A percentile compares a stretch with the other conserved stretches of the same genome.
phyloP scores from a whole-genome alignment of 1,139 yeast genomes.

The Debaryomycetaceae sp. region DNA sequence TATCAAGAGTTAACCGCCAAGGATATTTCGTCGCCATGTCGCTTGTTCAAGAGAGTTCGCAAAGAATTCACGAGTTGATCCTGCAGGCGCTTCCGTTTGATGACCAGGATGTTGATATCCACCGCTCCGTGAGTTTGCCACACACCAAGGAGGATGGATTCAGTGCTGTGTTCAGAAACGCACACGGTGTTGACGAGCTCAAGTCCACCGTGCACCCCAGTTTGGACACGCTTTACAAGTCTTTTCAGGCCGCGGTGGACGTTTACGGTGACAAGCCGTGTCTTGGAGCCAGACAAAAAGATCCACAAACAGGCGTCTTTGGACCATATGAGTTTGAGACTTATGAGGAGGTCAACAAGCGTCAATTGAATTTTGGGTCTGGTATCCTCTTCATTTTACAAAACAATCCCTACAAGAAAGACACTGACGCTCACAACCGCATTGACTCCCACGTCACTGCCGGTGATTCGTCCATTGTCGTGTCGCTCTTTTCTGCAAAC shows the following conservation, averaged over 20 bases:
- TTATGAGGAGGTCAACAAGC: constrained; percentile 34
- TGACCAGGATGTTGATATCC: constrained; percentile 5
- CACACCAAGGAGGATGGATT: constrained; percentile 44
- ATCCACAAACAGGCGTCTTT: constrained; percentile 42
- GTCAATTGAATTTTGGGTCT: constrained; percentile 54
- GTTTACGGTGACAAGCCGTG: constrained; percentile 35
- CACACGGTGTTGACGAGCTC: constrained; percentile 31
- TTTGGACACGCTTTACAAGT: constrained; percentile 45
- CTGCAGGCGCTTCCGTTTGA: constrained; percentile 13
- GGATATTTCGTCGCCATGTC: constrained; percentile 6
- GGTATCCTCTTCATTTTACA: constrained; percentile 56
- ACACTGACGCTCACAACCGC: constrained; percentile 23
- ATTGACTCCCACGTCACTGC: constrained; percentile 19
- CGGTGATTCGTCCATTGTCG: constrained; percentile 35
- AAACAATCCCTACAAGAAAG: constrained; percentile 35
- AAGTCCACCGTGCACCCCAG: constrained; percentile 43
- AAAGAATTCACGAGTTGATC: constrained; percentile 10
- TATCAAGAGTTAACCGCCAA: no score
- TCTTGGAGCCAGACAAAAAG: constrained; percentile 48
- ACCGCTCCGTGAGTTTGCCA: constrained; percentile 36
- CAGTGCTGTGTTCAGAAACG: constrained; percentile 53
- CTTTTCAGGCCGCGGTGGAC: constrained; percentile 40
- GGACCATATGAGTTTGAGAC: constrained; percentile 45
- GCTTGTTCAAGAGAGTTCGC: constrained; percentile 5
- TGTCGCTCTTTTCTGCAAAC: constrained; percentile 55